Conservation (phyloP, 2,329 filamentous ascomycete species). For the Claviceps sp. region DNA sequence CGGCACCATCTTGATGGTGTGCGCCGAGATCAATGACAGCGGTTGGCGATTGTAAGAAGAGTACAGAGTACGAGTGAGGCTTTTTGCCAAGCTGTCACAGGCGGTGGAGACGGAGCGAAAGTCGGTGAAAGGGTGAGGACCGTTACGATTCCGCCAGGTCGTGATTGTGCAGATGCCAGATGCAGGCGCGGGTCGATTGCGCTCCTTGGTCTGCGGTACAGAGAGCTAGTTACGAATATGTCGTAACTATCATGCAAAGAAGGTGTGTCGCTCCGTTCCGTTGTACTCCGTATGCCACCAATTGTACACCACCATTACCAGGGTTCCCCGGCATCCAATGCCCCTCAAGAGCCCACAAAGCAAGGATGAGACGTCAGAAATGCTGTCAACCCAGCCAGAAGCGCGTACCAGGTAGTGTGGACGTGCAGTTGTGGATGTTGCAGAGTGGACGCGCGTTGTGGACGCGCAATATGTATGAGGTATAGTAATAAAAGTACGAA, state of each 20-base stretch:
- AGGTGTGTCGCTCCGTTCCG: background rate
- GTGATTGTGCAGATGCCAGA: background rate
- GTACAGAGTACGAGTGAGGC: background rate
- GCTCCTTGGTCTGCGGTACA: background rate
- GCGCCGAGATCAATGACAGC: background rate
- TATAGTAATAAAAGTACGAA: too few species aligned
- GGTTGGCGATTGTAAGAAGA: background rate
- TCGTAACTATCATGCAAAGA: background rate
- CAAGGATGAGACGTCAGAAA: background rate
- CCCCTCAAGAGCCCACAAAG: background rate
- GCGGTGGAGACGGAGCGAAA: background rate
- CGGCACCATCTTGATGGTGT: conserved; percentile 32
- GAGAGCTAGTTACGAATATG: background rate
- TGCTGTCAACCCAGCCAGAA: background rate
- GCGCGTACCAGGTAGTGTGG: background rate
- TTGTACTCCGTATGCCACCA: background rate
- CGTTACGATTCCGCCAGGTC: background rate
- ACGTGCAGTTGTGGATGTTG: background rate
- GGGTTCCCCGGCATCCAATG: background rate
- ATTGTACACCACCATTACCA: background rate
- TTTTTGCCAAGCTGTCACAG: background rate
- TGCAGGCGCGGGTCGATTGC: background rate
- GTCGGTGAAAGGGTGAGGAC: background rate
- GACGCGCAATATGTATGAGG: background rate
- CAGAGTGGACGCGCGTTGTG: background rate